Evolutionary conservation across 192 early-diverging fungal species (phyloP).

Genomic region (Entomortierella lignicola): DNA sequence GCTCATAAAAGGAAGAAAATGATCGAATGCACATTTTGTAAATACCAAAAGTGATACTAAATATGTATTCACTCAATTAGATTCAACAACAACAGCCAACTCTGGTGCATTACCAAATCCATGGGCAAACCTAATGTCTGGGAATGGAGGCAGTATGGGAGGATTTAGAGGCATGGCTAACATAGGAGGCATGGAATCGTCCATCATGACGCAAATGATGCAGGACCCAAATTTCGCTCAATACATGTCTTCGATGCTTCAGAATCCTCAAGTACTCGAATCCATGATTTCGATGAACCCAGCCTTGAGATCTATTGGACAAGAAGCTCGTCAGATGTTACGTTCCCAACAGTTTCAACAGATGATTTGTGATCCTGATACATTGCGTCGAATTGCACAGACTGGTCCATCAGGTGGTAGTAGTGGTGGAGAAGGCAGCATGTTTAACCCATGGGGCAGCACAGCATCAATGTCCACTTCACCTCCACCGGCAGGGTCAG

Average conservation of each 20-base stretch:
- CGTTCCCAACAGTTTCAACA: slow-evolving; percentile 75
- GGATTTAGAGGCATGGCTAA: slow-evolving; percentile 57
- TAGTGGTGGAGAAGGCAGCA: neutral
- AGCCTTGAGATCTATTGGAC: slow-evolving; percentile 78
- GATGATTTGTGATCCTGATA: slow-evolving; percentile 87
- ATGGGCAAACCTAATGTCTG: neutral
- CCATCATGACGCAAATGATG: slow-evolving; percentile 67
- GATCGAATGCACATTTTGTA: neutral
- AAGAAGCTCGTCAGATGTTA: slow-evolving; percentile 86
- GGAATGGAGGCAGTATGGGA: neutral
- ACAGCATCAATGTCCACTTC: neutral
- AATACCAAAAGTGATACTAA: too few relatives aligned
- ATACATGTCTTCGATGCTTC: slow-evolving; percentile 81
- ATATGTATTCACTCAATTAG: neutral
- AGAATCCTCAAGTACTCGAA: slow-evolving; percentile 88
- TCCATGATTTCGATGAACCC: slow-evolving; percentile 87
- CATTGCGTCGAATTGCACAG: slow-evolving; percentile 74
- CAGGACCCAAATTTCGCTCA: slow-evolving; percentile 86
- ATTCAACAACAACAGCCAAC: neutral
- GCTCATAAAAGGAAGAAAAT: neutral
- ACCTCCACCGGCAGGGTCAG: slow-evolving; percentile 11
- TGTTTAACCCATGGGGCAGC: slow-evolving; percentile 10
- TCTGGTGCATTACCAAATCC: slow-evolving; percentile 8
- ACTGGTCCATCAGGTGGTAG: slow-evolving; percentile 56
- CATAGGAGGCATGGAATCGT: slow-evolving; percentile 70